Conservation (phyloP, 108 stramenopile genomes). For the Nitzschia sp. region DNA sequence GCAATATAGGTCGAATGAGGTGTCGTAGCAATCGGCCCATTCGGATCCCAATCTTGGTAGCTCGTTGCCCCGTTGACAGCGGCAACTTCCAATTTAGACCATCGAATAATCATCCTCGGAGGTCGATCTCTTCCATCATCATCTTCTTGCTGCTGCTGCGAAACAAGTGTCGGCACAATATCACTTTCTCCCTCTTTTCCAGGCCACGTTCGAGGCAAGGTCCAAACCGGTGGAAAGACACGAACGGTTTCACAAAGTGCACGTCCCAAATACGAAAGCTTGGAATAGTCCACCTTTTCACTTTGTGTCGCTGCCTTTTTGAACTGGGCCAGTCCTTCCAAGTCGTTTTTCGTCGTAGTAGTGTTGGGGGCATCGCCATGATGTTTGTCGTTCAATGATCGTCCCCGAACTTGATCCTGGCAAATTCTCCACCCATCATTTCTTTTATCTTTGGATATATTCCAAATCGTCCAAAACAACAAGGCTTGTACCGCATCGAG, state of each 20-base stretch:
- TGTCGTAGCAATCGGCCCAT: background rate
- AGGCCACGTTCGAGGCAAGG: slow-evolving; percentile 8
- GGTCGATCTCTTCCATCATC: background rate
- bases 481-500: slow-evolving; percentile 5
- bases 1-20: background rate
- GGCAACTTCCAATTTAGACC: slow-evolving; percentile 9
- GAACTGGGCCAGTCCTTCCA: no score
- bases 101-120: background rate
- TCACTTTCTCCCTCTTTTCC: background rate
- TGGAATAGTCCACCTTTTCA: no score
- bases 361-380: no score
- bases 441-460: background rate
- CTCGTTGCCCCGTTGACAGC: background rate
- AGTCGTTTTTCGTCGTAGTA: no score
- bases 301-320: no score
- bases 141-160: no score
- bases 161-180: no score
- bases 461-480: slow-evolving; percentile 20
- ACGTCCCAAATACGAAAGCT: no score
- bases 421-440: no score
- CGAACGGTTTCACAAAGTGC: slow-evolving; percentile 9
- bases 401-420: no score
- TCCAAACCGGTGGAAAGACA: slow-evolving; percentile 19
- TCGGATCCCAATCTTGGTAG: slow-evolving; percentile 12
- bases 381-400: no score